Percentiles rank a stretch among this genome's conserved stretches.
phyloP scores from a whole-genome alignment of 352 stramenopile species.

The Poterioochromonas sp. region DNA sequence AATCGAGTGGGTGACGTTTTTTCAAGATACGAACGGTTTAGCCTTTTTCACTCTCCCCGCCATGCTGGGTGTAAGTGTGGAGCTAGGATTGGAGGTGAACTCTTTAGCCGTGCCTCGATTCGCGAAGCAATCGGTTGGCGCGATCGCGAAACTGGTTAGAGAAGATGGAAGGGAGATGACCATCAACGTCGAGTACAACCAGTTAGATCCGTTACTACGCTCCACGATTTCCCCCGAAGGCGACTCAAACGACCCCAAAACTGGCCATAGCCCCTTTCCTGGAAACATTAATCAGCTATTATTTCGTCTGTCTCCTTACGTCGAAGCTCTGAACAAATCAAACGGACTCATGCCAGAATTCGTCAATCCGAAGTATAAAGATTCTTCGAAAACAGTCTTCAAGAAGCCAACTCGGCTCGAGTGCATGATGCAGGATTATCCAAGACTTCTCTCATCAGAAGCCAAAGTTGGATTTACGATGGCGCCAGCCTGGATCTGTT shows the following conservation, averaged over 20 bases:
- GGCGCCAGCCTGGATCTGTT: conserved; percentile 62
- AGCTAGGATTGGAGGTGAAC: conserved; percentile 75
- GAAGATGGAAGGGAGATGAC: conserved; percentile 54
- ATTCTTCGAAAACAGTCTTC: conserved; percentile 67
- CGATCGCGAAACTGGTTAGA: conserved; percentile 62
- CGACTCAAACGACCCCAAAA: conserved; percentile 63
- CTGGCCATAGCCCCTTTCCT: conserved; percentile 64
- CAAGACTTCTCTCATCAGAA: conserved; percentile 54
- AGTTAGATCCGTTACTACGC: conserved; percentile 79
- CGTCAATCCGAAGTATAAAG: conserved; percentile 86
- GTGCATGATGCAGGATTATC: conserved; percentile 90
- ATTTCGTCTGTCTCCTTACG: conserved; percentile 66
- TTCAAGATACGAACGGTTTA: conserved; percentile 91
- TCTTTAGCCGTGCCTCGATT: conserved; percentile 81
- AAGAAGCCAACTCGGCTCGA: conserved; percentile 81
- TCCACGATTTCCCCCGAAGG: conserved; percentile 52
- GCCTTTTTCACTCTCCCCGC: conserved; percentile 80
- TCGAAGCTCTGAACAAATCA: conserved; percentile 42
- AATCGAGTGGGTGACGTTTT: conserved; percentile 84
- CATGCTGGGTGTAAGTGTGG: conserved; percentile 70
- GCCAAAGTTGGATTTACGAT: conserved; percentile 73
- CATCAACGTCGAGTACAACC: conserved; percentile 91
- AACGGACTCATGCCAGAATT: conserved; percentile 77
- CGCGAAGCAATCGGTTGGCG: conserved; percentile 80
- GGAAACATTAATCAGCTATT: conserved; percentile 85